phyloP scores from a whole-genome alignment of 257 asterid species.

The Thymus mandschuricus region DNA sequence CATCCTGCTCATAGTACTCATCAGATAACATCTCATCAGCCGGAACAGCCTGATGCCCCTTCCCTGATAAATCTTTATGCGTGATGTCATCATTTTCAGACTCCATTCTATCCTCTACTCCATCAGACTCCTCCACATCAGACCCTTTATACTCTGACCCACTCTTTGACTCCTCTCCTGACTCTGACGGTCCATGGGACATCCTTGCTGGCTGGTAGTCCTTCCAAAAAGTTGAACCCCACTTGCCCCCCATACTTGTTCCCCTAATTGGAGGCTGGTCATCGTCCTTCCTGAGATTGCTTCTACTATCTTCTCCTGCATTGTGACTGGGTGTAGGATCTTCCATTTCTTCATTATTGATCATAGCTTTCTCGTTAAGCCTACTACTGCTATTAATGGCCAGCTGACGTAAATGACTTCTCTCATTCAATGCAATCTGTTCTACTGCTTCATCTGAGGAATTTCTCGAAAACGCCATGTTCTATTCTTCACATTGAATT shows the following conservation, averaged over 20 bases:
- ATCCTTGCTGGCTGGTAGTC: conserved; percentile 60
- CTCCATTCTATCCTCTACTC: conserved; percentile 56
- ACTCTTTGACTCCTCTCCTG: conserved; percentile 89
- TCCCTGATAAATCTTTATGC: conserved; percentile 48
- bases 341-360: conserved; percentile 45
- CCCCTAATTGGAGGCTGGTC: conserved; percentile 52
- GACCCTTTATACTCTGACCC: conserved; percentile 91
- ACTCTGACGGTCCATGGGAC: conserved; percentile 59
- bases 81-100: conserved; percentile 55
- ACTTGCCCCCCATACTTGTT: conserved; percentile 51
- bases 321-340: conserved; percentile 54
- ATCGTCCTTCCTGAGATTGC: conserved; percentile 38
- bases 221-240: conserved; percentile 94
- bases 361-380: conserved; percentile 38
- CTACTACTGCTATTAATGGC: conserved; percentile 45
- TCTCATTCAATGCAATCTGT: conserved; percentile 53
- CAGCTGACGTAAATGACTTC: conserved; percentile 48
- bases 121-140: conserved; percentile 71
- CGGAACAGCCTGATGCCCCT: conserved; percentile 59
- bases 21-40: conserved; percentile 96
- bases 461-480: conserved; percentile 70
- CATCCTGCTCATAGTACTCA: conserved; percentile 98
- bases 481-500: conserved; percentile 51
- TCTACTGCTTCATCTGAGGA: conserved; percentile 52
- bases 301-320: conserved; percentile 46